Evolutionary conservation across 2,329 filamentous ascomycete genomes (phyloP), one percentile per base, ranked within the genome.

Genomic region (Aspergillus sp.): DNA sequence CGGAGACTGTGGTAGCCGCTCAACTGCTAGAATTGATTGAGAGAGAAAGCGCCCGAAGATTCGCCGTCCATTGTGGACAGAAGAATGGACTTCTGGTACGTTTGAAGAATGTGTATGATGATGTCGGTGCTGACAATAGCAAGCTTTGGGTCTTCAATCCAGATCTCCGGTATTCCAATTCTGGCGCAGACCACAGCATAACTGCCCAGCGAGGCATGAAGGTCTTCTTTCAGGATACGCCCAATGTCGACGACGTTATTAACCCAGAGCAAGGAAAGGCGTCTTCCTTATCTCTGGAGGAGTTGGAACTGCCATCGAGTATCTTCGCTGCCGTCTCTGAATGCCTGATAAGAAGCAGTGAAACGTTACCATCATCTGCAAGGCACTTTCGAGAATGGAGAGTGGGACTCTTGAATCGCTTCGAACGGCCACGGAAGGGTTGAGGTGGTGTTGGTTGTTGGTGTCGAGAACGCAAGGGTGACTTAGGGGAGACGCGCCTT

Each of bases 71-170:
- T 47, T 56, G 51, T 35, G 61, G 57, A 8, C 51, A 58, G 33
- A 58, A 57, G 11, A 40, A 46, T 19, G 68, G 67, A 8, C 47
- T 72, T 5, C 38, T 73, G 43, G 69, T 73, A 60, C 43, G 61
- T 48, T 27, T 19, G 19, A 19, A 19, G 19, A 19, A 19, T 19
- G 19, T 19, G 19, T 19, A 19, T 19, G 19, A 19, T 19, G 19
- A 19, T 19, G 19, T 19, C 19, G 19, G 19, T 19, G 19, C 19
- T 19, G 19, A 19, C 19, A 6, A 27, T 39, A 33, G n/a, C 7
- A 37, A 77, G 61, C 50, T 82, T 27, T 83, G 79, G 80, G 67
- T 79, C 42, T 83, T 83, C 61, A 79, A 80, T 6, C 77, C 78
- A 0, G 74, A 81, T 45, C 67, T 83, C 33, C 70, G 71, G 40